Conservation (phyloP, 176 grass and related monocot genomes). For the Pontederia paniculata region DNA sequence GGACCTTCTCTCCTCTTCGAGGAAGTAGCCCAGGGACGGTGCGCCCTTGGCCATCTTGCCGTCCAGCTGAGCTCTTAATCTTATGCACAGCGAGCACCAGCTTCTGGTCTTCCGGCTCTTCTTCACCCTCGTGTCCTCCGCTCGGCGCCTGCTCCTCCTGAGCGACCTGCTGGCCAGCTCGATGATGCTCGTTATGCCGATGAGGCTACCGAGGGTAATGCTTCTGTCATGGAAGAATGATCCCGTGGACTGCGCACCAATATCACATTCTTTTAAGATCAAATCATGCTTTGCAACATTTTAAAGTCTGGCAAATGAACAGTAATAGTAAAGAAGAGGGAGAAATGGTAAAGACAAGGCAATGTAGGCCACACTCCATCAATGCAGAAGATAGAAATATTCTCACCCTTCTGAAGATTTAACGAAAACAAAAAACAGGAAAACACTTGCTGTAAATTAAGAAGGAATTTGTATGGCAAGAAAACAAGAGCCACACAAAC, state of each 20-base stretch:
- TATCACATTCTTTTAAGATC: too few species aligned
- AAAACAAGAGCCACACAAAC: too few species aligned
- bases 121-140: constrained; percentile 3
- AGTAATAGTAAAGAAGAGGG: too few species aligned
- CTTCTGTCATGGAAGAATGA: constrained; percentile 16
- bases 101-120: not conserved
- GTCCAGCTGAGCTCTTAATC: not conserved
- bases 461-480: not conserved
- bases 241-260: constrained; percentile 11
- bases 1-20: constrained; percentile 14
- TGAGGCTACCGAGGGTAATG: constrained; percentile 21
- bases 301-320: too few species aligned
- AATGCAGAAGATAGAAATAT: too few species aligned
- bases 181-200: constrained; percentile 19
- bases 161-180: constrained; percentile 11
- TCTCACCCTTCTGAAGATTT: too few species aligned
- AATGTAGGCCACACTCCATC: too few species aligned
- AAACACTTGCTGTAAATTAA: not conserved
- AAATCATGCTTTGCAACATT: too few species aligned
- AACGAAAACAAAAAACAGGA: not conserved
- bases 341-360: too few species aligned
- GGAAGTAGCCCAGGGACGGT: constrained; percentile 22
- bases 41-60: not conserved
- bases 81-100: constrained; percentile 11
- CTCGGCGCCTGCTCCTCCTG: not conserved